These are phyloP conservation scores for Mrakia blollopis DNA, from an alignment of 768 basidiomycete species.

Conservation along the genomic window DNA sequence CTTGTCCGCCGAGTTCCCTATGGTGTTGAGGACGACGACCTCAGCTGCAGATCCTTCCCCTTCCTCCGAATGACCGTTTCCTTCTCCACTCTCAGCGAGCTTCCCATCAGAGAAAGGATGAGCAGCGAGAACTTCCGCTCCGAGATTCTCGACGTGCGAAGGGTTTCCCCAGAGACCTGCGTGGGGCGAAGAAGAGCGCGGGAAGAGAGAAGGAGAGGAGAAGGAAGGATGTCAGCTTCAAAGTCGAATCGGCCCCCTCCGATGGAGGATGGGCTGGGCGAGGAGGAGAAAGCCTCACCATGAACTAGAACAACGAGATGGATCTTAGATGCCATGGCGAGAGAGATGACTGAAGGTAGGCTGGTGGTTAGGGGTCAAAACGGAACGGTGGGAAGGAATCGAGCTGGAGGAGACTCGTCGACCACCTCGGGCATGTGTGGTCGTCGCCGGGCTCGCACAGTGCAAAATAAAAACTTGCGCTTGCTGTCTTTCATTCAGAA, in stretches of 20 bases:
- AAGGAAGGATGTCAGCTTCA: background rate
- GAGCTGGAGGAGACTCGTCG: background rate
- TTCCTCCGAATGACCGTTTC: constrained; percentile 22
- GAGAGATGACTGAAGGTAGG: background rate
- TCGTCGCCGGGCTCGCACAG: background rate
- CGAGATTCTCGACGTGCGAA: constrained; percentile 57
- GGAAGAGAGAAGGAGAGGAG: background rate
- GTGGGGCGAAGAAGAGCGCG: background rate
- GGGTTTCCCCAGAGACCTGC: constrained; percentile 76
- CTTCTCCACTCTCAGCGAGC: constrained; percentile 14
- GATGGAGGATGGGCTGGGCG: background rate
- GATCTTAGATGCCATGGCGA: constrained; percentile 6
- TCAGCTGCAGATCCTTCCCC: constrained; percentile 42
- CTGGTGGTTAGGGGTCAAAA: background rate
- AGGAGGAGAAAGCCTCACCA: constrained; percentile 14
- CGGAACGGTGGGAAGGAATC: background rate
- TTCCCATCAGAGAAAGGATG: constrained; percentile 53
- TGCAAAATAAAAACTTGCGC: background rate
- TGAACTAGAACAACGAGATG: constrained; percentile 37
- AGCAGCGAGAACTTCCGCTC: constrained; percentile 34
- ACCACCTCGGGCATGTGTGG: background rate
- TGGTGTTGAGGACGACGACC: constrained; percentile 53
- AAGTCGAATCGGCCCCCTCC: background rate
- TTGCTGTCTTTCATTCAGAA: background rate
- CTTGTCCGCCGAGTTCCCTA: constrained; percentile 58